Percentiles rank a stretch among this genome's conserved stretches.
These are phyloP conservation scores for Suillus fuscotomentosus DNA, from an alignment of 768 basidiomycete species.

Conservation along the genomic window DNA sequence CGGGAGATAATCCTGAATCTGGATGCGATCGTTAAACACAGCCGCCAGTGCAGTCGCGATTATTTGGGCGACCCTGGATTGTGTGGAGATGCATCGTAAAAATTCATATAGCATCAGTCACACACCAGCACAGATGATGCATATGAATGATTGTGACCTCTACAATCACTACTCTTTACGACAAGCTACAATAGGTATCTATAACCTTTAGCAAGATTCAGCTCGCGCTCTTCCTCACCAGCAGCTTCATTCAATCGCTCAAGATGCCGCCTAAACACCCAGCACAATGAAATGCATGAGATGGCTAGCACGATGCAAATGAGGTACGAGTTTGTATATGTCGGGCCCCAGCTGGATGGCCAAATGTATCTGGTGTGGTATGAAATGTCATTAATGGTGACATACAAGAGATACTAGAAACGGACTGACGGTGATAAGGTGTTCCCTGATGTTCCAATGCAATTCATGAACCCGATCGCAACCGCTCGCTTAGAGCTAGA, in stretches of 20 bases:
- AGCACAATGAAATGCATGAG: slow-evolving; percentile 45
- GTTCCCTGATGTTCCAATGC: slow-evolving; percentile 6
- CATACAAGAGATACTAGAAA: slow-evolving; percentile 5
- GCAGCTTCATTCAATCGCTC: slow-evolving; percentile 35
- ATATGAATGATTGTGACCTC: not conserved
- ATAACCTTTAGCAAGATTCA: slow-evolving; percentile 33
- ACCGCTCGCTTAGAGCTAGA: slow-evolving; percentile 74
- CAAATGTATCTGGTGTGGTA: slow-evolving; percentile 50
- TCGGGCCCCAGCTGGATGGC: slow-evolving; percentile 63
- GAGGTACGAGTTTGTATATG: slow-evolving; percentile 63
- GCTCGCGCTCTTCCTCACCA: slow-evolving; percentile 36
- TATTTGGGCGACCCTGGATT: no score
- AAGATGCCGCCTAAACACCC: slow-evolving; percentile 42
- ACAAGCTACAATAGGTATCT: slow-evolving; percentile 40
- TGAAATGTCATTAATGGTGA: not conserved
- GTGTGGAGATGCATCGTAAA: no score
- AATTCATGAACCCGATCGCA: slow-evolving; percentile 8
- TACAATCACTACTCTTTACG: no score
- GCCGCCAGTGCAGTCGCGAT: no score
- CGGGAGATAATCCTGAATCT: no score
- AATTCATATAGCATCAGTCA: no score
- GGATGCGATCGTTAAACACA: no score
- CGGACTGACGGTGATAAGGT: slow-evolving; percentile 9
- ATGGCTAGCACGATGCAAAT: slow-evolving; percentile 64
- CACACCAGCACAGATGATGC: no score